Evolutionary conservation across 2,329 filamentous ascomycete genomes (phyloP).

Genomic region (Hymenoscyphus scutula): DNA sequence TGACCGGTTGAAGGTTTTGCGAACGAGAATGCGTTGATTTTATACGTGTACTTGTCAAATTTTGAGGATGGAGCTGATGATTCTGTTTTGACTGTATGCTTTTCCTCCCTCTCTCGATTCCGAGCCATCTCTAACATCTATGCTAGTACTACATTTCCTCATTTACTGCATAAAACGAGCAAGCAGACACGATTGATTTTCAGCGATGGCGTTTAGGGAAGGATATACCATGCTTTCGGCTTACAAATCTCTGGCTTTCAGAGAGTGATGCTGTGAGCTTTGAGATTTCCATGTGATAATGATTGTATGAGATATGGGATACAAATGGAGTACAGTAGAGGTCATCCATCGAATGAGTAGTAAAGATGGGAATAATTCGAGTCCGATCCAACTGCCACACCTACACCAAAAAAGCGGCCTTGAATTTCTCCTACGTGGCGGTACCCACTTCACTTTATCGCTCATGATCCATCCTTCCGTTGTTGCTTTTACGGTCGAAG

Average conservation of each 20-base stretch:
- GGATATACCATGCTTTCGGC: slow-evolving; percentile 9
- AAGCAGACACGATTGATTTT: slow-evolving; percentile 13
- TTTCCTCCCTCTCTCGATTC: background rate
- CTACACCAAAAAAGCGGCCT: too few relatives aligned
- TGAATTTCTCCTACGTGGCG: too few relatives aligned
- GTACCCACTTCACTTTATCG: too few relatives aligned
- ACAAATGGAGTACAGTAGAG: background rate
- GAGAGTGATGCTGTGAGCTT: background rate
- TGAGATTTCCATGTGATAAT: background rate
- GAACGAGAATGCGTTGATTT: slow-evolving; percentile 74
- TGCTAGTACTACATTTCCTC: slow-evolving; percentile 57
- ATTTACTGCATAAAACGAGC: slow-evolving; percentile 42
- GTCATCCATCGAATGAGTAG: background rate
- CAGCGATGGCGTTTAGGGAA: slow-evolving; percentile 25
- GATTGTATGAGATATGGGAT: background rate
- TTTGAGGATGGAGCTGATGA: slow-evolving; percentile 68
- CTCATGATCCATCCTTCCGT: too few relatives aligned
- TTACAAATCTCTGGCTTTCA: background rate
- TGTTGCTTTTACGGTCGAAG: too few relatives aligned
- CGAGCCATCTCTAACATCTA: slow-evolving; percentile 15
- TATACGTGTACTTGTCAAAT: slow-evolving; percentile 77
- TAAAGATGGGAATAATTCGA: too few relatives aligned
- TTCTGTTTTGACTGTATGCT: slow-evolving; percentile 70
- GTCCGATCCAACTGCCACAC: too few relatives aligned
- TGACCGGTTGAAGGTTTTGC: slow-evolving; percentile 56